Evolutionary conservation across 2,329 filamentous ascomycete genomes (phyloP).

Genomic region (Epichloe gansuensis): DNA sequence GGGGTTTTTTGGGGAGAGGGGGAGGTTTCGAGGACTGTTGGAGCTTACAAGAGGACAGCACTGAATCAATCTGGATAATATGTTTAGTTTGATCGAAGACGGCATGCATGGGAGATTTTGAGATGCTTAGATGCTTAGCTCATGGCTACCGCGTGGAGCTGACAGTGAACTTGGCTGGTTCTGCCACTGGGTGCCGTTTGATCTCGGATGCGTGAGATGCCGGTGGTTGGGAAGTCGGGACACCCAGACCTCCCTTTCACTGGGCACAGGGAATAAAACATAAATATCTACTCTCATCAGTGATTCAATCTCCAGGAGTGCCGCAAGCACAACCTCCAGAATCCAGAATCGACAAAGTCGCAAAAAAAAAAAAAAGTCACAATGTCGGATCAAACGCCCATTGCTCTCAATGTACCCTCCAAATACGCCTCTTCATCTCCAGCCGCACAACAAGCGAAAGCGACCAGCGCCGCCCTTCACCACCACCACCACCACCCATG

Average conservation of each 20-base stretch:
- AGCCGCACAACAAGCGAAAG: constrained; percentile 8
- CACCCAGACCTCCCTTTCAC: background rate
- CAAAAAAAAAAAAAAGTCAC: background rate
- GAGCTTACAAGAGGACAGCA: too few relatives aligned
- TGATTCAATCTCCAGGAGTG: background rate
- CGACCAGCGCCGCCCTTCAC: constrained; percentile 22
- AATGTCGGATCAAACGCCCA: constrained; percentile 10
- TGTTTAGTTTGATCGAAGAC: too few relatives aligned
- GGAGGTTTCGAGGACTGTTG: background rate
- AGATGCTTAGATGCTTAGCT: too few relatives aligned
- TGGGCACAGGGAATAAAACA: too few relatives aligned
- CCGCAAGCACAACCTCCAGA: background rate
- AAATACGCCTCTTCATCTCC: constrained; percentile 30
- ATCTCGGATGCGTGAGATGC: constrained; percentile 4
- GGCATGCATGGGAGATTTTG: too few relatives aligned
- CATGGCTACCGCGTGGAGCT: too few relatives aligned
- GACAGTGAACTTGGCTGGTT: background rate
- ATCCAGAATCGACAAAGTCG: background rate
- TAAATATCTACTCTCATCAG: too few relatives aligned
- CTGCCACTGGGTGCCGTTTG: background rate
- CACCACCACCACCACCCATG: constrained; percentile 38
- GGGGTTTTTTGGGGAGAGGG: background rate
- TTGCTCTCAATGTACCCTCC: constrained; percentile 28
- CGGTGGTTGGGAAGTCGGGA: background rate
- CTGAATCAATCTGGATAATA: too few relatives aligned